Percentiles rank a stretch among this genome's conserved stretches.
Conservation (phyloP, 352 stramenopile genomes). For the Pythium brassicae region DNA sequence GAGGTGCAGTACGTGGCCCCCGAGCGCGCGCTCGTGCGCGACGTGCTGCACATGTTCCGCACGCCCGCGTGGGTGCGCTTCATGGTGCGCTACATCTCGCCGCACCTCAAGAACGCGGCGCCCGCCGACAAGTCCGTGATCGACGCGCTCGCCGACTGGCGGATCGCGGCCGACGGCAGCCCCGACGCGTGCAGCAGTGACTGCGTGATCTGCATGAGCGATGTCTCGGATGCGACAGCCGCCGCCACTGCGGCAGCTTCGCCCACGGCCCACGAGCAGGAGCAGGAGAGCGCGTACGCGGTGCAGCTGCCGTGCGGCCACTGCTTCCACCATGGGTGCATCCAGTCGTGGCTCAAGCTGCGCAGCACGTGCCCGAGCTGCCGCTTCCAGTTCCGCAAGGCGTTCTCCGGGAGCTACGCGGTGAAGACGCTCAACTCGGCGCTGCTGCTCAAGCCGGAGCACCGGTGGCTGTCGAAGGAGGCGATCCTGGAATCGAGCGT, state of each 20-base stretch:
- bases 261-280: not conserved
- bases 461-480: slow-evolving; percentile 47
- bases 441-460: slow-evolving; percentile 60
- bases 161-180: slow-evolving; percentile 2
- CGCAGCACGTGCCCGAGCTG: slow-evolving; percentile 93
- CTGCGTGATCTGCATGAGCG: slow-evolving; percentile 92
- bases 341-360: slow-evolving; percentile 91
- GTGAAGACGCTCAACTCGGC: slow-evolving; percentile 79
- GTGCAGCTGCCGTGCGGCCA: slow-evolving; percentile 90
- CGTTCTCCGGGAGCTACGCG: slow-evolving; percentile 73
- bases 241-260: not conserved
- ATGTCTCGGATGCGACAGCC: slow-evolving; percentile 25
- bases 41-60: slow-evolving; percentile 81
- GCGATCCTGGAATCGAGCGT: slow-evolving; percentile 55
- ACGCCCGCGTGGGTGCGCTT: slow-evolving; percentile 80
- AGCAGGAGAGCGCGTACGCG: slow-evolving; percentile 52
- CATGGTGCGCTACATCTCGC: slow-evolving; percentile 84
- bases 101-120: slow-evolving; percentile 77
- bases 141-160: slow-evolving; percentile 36
- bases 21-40: slow-evolving; percentile 47
- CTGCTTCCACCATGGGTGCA: slow-evolving; percentile 91
- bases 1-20: slow-evolving; percentile 79
- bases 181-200: not conserved
- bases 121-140: slow-evolving; percentile 69
- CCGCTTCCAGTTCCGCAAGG: slow-evolving; percentile 88